Evolutionary conservation across 371 early-diverging fungal species (phyloP).

Genomic region (Actinomucor elegans): DNA sequence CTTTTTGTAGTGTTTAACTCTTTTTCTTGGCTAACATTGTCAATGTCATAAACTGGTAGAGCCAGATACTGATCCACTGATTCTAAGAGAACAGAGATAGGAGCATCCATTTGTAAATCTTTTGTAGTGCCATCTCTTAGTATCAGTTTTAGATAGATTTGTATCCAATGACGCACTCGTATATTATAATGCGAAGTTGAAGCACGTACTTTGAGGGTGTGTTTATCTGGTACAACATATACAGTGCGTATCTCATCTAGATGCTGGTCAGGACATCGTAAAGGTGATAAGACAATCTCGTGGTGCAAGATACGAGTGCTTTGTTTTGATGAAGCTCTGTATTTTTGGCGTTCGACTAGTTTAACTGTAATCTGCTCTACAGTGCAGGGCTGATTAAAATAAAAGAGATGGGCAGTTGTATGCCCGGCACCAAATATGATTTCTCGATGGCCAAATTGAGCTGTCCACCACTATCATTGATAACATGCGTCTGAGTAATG

Average conservation of each 20-base stretch:
- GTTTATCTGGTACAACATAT: conserved; percentile 34
- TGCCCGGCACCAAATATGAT: conserved; percentile 33
- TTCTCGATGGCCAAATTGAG: conserved; percentile 29
- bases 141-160: conserved; percentile 23
- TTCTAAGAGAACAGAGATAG: conserved; percentile 24
- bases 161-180: conserved; percentile 44
- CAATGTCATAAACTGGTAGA: conserved; percentile 33
- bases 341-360: conserved; percentile 40
- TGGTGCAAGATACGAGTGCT: conserved; percentile 39
- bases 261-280: too few relatives aligned
- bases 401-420: conserved; percentile 21
- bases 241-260: conserved; percentile 23
- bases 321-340: conserved; percentile 34
- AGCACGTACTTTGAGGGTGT: conserved; percentile 31
- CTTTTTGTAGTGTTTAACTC: background rate
- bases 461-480: conserved; percentile 14
- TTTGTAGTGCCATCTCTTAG: conserved; percentile 24
- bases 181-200: conserved; percentile 38
- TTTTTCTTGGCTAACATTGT: too few relatives aligned
- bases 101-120: conserved; percentile 34
- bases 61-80: conserved; percentile 28
- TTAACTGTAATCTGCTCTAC: conserved; percentile 32
- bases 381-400: conserved; percentile 9
- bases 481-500: conserved; percentile 33
- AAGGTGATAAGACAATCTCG: conserved; percentile 30